Base-by-base conservation (phyloP, 1,284 basidiomycete genomes). In the Singerocomus inundabilis region DNA sequence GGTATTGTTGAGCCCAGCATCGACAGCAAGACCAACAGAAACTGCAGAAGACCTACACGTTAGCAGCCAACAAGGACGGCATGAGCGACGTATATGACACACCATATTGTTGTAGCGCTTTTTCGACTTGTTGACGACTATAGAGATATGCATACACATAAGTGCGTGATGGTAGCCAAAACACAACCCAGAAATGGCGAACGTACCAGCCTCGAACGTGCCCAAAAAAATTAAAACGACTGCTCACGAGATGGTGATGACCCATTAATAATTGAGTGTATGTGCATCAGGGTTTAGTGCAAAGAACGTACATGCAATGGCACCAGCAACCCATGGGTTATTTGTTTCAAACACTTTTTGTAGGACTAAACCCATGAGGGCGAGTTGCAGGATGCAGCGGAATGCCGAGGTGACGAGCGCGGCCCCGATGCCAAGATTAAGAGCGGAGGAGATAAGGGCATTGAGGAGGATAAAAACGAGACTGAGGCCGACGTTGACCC, bases 1-100 rank as follows among this genome's bases (percentile, higher is more conserved):
- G 91, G 91, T 36, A 92, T 83, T 0, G 88, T 91, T 0, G 87
- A 88, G 8, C 77, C 76, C 9, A 89, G 54, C 81, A 93, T 85
- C 0, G 81, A 81, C 3, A 82, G 51, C 2, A 93, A 70, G 7
- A 91, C 81, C 2, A 79, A 76, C 1, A 79, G 73, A 60, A 92
- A 91, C 90, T 92, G 59, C 30, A 31, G 21, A 15, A 28, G 8
- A 44, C 10, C 4, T n/a, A n/a, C 13, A 12, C 5, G 32, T 54
- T 36, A 53, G 29, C 35, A 24, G 45, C 28, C 42, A 37, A 2
- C 25, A n/a, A 34, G 21, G 21, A 12, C 12, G 25, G 13, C 12
- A 42, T 4, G 40, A 34, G n/a, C 25, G 12, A 21, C 1, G 11
- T 12, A 40, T 21, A 21, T 16, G 18, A 62, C 70, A 34, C 49